A percentile compares a stretch with the other conserved stretches of the same genome.
Evolutionary conservation across 148 eudicot genomes (phyloP).

Genomic region (Heliosperma pusillum): DNA sequence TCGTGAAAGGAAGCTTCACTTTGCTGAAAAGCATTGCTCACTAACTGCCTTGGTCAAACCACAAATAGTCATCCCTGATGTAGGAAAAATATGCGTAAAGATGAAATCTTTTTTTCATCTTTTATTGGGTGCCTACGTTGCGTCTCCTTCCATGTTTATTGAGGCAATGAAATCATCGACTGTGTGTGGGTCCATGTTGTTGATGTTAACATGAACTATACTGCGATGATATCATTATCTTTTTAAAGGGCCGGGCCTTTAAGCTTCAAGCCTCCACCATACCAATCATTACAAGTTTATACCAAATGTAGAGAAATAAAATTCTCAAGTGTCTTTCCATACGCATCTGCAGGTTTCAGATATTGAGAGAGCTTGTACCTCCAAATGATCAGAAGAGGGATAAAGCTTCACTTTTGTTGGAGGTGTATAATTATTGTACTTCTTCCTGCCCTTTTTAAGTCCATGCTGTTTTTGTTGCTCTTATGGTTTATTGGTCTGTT

Average conservation of each 20-base stretch:
- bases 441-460: not conserved
- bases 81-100: not conserved
- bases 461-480: not conserved
- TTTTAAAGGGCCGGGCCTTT: not conserved
- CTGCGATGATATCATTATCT: not conserved
- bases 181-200: not conserved
- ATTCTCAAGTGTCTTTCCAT: not conserved
- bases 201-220: not conserved
- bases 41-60: not conserved
- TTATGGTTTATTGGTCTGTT: not conserved
- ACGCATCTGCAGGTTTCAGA: slow-evolving; percentile 66
- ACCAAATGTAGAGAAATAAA: not conserved
- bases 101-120: not conserved
- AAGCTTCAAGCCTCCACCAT: not conserved
- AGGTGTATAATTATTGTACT: slow-evolving; percentile 44
- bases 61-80: not conserved
- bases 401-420: slow-evolving; percentile 87
- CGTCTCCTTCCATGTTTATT: not conserved
- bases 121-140: not conserved
- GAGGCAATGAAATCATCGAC: not conserved
- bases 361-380: slow-evolving; percentile 80
- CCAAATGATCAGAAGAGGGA: slow-evolving; percentile 93
- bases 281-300: not conserved
- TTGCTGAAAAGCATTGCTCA: not conserved
- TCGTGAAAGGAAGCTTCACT: not conserved